Conservation (phyloP, 176 grass and related monocot genomes). For the Avena sativa region DNA sequence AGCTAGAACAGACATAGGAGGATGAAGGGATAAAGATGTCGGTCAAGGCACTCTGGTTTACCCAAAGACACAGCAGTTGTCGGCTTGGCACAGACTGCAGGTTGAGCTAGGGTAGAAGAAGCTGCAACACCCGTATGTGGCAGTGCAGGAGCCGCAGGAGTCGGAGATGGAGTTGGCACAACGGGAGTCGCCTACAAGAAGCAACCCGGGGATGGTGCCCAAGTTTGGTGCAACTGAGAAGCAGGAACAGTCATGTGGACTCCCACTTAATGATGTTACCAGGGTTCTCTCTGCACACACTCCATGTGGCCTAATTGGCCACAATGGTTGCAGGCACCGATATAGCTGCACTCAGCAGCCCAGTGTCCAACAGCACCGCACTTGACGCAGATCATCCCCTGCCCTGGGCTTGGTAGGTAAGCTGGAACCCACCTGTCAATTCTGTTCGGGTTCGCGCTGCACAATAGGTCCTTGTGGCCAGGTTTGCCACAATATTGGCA, state of each 20-base stretch:
- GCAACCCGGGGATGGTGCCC: slow-evolving; percentile 1
- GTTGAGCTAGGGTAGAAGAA: neutral
- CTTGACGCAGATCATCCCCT: neutral
- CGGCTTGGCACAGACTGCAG: neutral
- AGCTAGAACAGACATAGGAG: neutral
- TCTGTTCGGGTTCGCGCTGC: neutral
- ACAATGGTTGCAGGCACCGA: neutral
- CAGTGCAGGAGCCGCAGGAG: neutral
- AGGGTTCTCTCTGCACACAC: slow-evolving; percentile 1
- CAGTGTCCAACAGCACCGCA: slow-evolving; percentile 5
- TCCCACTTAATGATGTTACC: slow-evolving; percentile 7
- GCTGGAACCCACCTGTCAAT: neutral
- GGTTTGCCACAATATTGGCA: neutral
- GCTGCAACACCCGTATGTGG: neutral
- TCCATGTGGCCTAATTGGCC: slow-evolving; percentile 7
- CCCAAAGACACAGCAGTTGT: neutral
- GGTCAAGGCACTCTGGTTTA: neutral
- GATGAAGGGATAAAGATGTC: neutral
- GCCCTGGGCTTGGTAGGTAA: neutral
- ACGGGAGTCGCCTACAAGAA: neutral
- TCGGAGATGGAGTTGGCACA: neutral
- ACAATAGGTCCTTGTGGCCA: slow-evolving; percentile 14
- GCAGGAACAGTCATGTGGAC: neutral
- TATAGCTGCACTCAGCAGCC: neutral
- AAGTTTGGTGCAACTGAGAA: neutral